Base-by-base conservation (phyloP, 2,329 filamentous ascomycete species). In the Helotiales sp. region DNA sequence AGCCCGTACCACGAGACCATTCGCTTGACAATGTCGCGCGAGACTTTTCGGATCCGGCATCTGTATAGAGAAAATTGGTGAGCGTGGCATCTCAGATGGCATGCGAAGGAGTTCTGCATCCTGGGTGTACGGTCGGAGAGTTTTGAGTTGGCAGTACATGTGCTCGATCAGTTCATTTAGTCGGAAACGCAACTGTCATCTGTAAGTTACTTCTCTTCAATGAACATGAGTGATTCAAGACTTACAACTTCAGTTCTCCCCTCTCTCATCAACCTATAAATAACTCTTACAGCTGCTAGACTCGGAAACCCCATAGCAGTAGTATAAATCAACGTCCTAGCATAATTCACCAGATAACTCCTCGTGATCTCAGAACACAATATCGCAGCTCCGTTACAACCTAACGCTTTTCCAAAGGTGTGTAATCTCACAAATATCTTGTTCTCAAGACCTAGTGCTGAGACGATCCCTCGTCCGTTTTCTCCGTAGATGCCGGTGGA, bases 21-120 rank as follows among this genome's bases (percentile, higher is more conserved):
- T 70, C 3, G 75, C 65, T 70, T 90, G 87, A 54, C 87, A 89
- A 54, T 79, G 74, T 1, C 71, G 74, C 0, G 87, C 87, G 13
- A 90, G 71, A 3, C 77, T 76, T 3, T 85, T 78, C 0, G 87
- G 85, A 0, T 80, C 71, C 0, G 77, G 74, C 0, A 84, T 87
- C 17, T 87, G 76, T 0, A 90, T 70, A 0, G 85, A 81, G 40
- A 90, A 82, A 7, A 90, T 89, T 0, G 87, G 86, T 0, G 86
- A 87, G 5, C 75, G 74, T 0, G 83, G 81, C 36, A 75, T 63
- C 19, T 66, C 62, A 1, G 55, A 30, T 2, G 73, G 68, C 3
- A 76, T 57, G 55, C 46, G 52, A 13, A 65, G 55, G 2, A 61
- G 36, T 17, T 36, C 42, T 7, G 24, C 31, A 17, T 60, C 29